Base-by-base conservation (phyloP, 169 alveolate species). In the Plasmodium malariae region DNA sequence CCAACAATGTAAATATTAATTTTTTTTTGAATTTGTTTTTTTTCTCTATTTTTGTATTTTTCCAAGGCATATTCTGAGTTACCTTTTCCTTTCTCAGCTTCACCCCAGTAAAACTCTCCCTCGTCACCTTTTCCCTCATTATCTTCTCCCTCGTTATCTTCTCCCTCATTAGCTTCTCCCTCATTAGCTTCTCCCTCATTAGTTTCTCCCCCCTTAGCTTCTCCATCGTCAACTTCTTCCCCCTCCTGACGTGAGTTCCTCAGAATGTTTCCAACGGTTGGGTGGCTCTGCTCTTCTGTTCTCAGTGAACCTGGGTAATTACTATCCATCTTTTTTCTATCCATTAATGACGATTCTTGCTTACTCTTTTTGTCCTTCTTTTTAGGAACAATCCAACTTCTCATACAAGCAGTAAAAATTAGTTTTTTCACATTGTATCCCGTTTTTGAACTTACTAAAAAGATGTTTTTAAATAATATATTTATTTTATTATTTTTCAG, bases 361-460 rank as follows among this genome's bases (percentile, higher is more conserved):
- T 71, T 71, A 7, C 51, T 36, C 28, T 54, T 69, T 43, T 70
- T 24, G 21, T 86, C 70, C 32, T 48, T 48, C 28, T 63, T 68
- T 24, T 59, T 69, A 34, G 45, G 51, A 17, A 45, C 62, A 5
- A 14, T 60, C 30, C 34, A 70, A 24, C 87, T 68, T 32, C 70
- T 26, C 32, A 71, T 21, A 30, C 57, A 86, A 1, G 21, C 87
- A 45, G 92, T 86, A 36, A 70, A 86, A 37, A 86, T 62, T 24
- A 86, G 34, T 51, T 86, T 86, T 65, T 86, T 68, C 54, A 86
- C 87, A 28, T 86, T 86, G 40, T 63, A 71, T 3, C 92, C 92
- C 49, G 92, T 86, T 74, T 86, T 86, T 9, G 92, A 87, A 72
- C 92, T 86, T 1, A 86, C 87, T 40, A 86, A 62, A 60, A 86